Evolutionary conservation across 2,329 filamentous ascomycete genomes (phyloP).

Genomic region (Lecanosticta acicola): DNA sequence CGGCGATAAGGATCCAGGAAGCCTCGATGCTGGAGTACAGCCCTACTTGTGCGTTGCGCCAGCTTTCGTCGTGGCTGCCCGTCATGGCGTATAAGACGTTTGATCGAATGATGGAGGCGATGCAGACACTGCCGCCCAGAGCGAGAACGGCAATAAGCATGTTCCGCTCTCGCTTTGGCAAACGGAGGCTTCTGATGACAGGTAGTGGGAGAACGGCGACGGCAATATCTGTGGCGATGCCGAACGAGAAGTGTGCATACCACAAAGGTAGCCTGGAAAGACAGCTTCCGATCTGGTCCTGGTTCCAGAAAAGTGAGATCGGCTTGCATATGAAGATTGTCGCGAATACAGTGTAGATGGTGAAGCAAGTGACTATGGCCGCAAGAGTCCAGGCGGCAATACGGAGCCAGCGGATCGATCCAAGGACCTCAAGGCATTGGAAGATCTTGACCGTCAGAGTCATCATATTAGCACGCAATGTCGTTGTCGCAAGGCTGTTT

Average conservation of each 20-base stretch:
- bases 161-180: slow-evolving; percentile 27
- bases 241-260: slow-evolving; percentile 13
- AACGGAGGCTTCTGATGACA: slow-evolving; percentile 25
- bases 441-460: neutral
- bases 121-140: slow-evolving; percentile 27
- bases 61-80: slow-evolving; percentile 20
- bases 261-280: slow-evolving; percentile 1
- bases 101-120: slow-evolving; percentile 27
- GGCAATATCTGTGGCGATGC: slow-evolving; percentile 31
- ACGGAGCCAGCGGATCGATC: slow-evolving; percentile 14
- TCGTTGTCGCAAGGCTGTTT: too few relatives aligned
- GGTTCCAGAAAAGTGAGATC: slow-evolving; percentile 7
- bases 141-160: slow-evolving; percentile 30
- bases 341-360: slow-evolving; percentile 6
- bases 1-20: slow-evolving; percentile 30
- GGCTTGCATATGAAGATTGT: slow-evolving; percentile 9
- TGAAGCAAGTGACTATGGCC: slow-evolving; percentile 1
- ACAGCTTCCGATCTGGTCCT: neutral
- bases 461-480: too few relatives aligned
- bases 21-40: slow-evolving; percentile 32
- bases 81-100: slow-evolving; percentile 22
- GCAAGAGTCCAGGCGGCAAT: neutral
- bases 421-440: slow-evolving; percentile 20
- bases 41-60: slow-evolving; percentile 25
- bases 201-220: slow-evolving; percentile 31